A percentile compares a stretch with the other conserved stretches of the same genome.
Conservation (phyloP, 129 eudicot species). For the Flaveria linearis region DNA sequence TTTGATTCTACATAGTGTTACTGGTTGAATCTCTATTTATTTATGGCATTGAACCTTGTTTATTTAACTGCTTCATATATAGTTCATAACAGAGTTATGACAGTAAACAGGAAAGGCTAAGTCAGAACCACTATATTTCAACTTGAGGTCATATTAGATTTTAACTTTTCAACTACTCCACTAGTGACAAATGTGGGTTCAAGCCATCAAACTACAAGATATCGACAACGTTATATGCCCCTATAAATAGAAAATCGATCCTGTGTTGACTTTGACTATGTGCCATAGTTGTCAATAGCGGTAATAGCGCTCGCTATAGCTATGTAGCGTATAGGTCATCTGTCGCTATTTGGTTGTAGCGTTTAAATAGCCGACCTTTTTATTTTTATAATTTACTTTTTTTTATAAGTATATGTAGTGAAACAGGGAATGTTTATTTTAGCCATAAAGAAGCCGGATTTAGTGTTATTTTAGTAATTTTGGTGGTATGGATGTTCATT, state of each 20-base stretch:
- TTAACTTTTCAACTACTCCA: background rate
- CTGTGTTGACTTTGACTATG: constrained; percentile 22
- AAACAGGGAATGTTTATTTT: too few species aligned
- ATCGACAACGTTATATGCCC: background rate
- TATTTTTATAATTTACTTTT: too few species aligned
- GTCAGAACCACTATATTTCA: background rate
- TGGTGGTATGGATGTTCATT: too few species aligned
- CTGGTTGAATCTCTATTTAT: constrained; percentile 11
- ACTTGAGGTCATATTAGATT: background rate
- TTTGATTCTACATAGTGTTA: background rate
- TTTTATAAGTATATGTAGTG: too few species aligned
- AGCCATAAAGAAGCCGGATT: too few species aligned
- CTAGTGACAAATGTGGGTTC: background rate
- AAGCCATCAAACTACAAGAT: constrained; percentile 32
- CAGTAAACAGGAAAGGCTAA: background rate
- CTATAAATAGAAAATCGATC: background rate
- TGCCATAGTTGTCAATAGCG: background rate
- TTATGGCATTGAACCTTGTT: background rate
- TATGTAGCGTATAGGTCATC: too few species aligned
- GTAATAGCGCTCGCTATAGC: too few species aligned
- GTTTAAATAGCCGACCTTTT: too few species aligned
- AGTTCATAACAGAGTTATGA: background rate
- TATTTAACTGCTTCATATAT: background rate
- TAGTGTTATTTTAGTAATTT: too few species aligned
- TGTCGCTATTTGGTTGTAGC: too few species aligned